Percentiles rank a stretch among this genome's conserved stretches.
These are phyloP conservation scores for Silene coronaria DNA, from an alignment of 179 eudicot species.

Conservation along the genomic window DNA sequence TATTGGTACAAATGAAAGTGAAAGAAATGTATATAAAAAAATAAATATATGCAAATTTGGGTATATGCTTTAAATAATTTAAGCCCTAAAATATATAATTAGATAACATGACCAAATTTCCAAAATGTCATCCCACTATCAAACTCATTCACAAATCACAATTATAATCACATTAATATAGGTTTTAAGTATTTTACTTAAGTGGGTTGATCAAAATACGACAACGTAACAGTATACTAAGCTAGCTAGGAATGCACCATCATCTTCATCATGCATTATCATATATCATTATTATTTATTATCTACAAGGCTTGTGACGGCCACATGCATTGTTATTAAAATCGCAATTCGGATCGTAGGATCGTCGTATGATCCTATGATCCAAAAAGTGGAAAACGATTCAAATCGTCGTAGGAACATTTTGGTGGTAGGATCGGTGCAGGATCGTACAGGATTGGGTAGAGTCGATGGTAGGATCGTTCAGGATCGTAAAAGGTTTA, in stretches of 20 bases:
- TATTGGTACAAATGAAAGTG: constrained; percentile 12
- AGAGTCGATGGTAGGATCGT: too few relatives aligned
- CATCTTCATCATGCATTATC: constrained; percentile 12
- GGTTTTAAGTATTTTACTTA: constrained; percentile 22
- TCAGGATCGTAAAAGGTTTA: too few relatives aligned
- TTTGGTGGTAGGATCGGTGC: too few relatives aligned
- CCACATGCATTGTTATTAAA: too few relatives aligned
- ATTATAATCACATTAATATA: constrained; percentile 1
- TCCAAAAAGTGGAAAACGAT: too few relatives aligned
- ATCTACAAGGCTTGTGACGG: too few relatives aligned
- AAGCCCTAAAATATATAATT: not conserved
- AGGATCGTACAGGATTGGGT: too few relatives aligned
- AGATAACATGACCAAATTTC: constrained; percentile 23
- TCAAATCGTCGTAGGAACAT: too few relatives aligned
- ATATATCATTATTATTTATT: too few relatives aligned
- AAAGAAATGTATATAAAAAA: not conserved
- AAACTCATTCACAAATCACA: not conserved
- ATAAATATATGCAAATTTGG: not conserved
- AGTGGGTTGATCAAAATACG: constrained; percentile 24
- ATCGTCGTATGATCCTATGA: too few relatives aligned
- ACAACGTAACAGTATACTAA: constrained; percentile 18
- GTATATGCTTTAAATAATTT: not conserved
- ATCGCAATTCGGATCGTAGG: too few relatives aligned
- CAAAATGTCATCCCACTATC: constrained; percentile 27
- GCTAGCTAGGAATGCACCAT: constrained; percentile 23